Evolutionary conservation across 805 yeast genomes (phyloP).

Genomic region (Lipomyces starkeyi): DNA sequence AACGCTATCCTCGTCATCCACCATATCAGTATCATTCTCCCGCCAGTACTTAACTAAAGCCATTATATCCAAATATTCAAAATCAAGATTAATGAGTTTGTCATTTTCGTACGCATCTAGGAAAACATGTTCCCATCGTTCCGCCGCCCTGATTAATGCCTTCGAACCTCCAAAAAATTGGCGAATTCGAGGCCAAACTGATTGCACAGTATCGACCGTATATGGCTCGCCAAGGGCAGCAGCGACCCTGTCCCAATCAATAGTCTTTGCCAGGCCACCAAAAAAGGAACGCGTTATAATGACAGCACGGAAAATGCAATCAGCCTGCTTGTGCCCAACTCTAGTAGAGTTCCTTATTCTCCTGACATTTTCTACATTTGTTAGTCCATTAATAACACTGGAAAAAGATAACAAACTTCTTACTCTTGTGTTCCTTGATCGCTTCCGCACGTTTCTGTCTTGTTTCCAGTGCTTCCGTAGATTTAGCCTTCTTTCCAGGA

Average conservation of each 20-base stretch:
- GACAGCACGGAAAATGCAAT: slow-evolving; percentile 65
- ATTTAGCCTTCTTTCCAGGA: slow-evolving; percentile 18
- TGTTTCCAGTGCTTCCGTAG: slow-evolving; percentile 10
- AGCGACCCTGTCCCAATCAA: slow-evolving; percentile 70
- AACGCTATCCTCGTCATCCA: slow-evolving; percentile 20
- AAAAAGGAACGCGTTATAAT: slow-evolving; percentile 64
- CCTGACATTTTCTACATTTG: slow-evolving; percentile 1
- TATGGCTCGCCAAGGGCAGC: slow-evolving; percentile 52
- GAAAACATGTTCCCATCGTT: slow-evolving; percentile 71
- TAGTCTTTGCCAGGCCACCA: slow-evolving; percentile 56
- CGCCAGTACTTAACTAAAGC: slow-evolving; percentile 71
- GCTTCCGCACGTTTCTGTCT: slow-evolving; percentile 14
- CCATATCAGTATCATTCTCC: slow-evolving; percentile 50
- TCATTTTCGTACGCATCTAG: slow-evolving; percentile 64
- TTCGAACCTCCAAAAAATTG: slow-evolving; percentile 64
- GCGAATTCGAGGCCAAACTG: slow-evolving; percentile 74
- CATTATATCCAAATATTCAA: slow-evolving; percentile 55
- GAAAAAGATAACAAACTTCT: not conserved
- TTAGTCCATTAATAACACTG: not conserved
- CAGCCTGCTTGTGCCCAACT: slow-evolving; percentile 55
- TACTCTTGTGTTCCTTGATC: slow-evolving; percentile 6
- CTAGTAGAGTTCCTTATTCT: slow-evolving; percentile 4
- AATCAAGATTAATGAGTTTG: slow-evolving; percentile 48
- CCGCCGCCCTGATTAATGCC: slow-evolving; percentile 59
- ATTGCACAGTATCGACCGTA: slow-evolving; percentile 55